phyloP scores from a whole-genome alignment of 2,329 filamentous ascomycete genomes.

The Neonectria punicea region DNA sequence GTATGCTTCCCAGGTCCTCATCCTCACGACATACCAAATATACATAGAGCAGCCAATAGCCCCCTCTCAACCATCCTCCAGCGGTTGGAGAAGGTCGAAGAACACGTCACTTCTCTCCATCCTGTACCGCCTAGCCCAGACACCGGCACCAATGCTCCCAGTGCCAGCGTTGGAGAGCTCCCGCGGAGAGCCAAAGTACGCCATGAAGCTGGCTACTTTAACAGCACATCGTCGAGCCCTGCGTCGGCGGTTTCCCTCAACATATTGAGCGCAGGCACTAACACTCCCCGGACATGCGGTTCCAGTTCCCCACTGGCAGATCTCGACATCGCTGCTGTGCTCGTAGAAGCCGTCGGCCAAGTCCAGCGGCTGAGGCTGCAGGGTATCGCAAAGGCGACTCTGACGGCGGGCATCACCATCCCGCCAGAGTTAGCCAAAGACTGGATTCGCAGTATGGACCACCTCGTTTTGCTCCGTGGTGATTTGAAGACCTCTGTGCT shows the following conservation, averaged over 20 bases:
- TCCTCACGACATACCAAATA: slow-evolving; percentile 7
- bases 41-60: slow-evolving; percentile 15
- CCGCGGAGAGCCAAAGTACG: neutral
- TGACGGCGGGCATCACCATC: slow-evolving; percentile 3
- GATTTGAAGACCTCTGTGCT: neutral
- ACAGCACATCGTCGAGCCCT: slow-evolving; percentile 28
- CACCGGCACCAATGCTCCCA: neutral
- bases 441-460: slow-evolving; percentile 12
- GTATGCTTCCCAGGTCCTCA: slow-evolving; percentile 17
- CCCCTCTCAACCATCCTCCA: slow-evolving; percentile 44
- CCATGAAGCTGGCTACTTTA: neutral
- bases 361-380: slow-evolving; percentile 12
- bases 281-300: slow-evolving; percentile 17
- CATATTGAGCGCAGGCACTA: slow-evolving; percentile 3
- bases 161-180: neutral
- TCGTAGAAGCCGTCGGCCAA: slow-evolving; percentile 8
- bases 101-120: slow-evolving; percentile 21
- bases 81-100: slow-evolving; percentile 44
- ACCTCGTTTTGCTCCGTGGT: neutral
- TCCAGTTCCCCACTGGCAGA: neutral
- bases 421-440: slow-evolving; percentile 11
- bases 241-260: slow-evolving; percentile 26
- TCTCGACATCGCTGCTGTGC: slow-evolving; percentile 4
- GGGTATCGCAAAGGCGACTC: slow-evolving; percentile 1
- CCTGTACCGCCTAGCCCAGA: slow-evolving; percentile 7